These are phyloP conservation scores for Atractiella rhizophila DNA, from an alignment of 768 basidiomycete genomes.

Conservation along the genomic window DNA sequence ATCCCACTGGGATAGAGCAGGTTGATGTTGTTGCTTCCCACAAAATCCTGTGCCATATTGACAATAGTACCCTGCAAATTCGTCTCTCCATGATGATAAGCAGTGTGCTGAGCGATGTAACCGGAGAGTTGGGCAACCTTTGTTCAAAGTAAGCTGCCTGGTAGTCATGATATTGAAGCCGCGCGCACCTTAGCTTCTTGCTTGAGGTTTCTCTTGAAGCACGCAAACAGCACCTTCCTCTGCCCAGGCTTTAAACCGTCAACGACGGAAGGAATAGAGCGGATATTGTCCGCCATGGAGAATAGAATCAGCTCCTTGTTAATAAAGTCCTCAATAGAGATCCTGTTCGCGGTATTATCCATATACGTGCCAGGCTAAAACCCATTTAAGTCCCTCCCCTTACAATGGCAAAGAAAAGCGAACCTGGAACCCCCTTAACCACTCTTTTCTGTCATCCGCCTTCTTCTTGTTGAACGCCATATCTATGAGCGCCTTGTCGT, in stretches of 20 bases:
- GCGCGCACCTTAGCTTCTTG: conserved; percentile 54
- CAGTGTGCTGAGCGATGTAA: conserved; percentile 76
- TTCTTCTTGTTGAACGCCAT: conserved; percentile 99
- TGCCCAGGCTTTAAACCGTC: conserved; percentile 96
- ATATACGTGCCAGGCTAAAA: conserved; percentile 71
- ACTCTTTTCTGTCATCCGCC: conserved; percentile 92
- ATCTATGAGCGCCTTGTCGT: conserved; percentile 71
- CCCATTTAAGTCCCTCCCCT: neutral
- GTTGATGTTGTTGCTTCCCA: conserved; percentile 88
- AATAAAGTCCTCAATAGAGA: conserved; percentile 80
- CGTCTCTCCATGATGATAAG: conserved; percentile 87
- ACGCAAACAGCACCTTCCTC: conserved; percentile 83
- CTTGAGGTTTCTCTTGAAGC: conserved; percentile 82
- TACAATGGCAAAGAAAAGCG: conserved; percentile 1
- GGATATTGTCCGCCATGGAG: conserved; percentile 97
- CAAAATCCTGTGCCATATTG: conserved; percentile 74
- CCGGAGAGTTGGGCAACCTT: conserved; percentile 85
- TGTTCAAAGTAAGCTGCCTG: neutral
- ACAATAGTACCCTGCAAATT: conserved; percentile 73
- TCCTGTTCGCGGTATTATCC: conserved; percentile 61
- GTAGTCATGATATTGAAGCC: neutral
- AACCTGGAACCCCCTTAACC: conserved; percentile 79
- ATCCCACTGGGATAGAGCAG: conserved; percentile 69
- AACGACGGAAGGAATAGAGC: conserved; percentile 78
- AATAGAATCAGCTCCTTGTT: conserved; percentile 93